Evolutionary conservation across 2,329 filamentous ascomycete genomes (phyloP).

Genomic region (Paecilomyces variotii): DNA sequence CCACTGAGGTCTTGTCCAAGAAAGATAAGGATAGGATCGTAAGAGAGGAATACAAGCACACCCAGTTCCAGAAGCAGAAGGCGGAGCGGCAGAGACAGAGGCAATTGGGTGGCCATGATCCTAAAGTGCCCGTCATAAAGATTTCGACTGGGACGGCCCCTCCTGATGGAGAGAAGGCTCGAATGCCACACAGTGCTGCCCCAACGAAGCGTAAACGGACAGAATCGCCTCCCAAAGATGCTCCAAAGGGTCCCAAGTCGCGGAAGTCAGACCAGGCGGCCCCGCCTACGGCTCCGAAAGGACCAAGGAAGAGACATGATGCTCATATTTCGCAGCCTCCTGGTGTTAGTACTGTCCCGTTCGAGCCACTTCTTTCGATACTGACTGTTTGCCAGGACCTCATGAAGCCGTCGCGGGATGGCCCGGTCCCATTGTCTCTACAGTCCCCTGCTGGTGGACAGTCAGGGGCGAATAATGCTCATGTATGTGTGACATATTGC

Average conservation of each 20-base stretch:
- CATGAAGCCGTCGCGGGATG: constrained; percentile 32
- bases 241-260: constrained; percentile 17
- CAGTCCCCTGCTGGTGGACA: constrained; percentile 9
- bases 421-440: constrained; percentile 21
- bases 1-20: constrained; percentile 25
- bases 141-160: constrained; percentile 16
- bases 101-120: constrained; percentile 38
- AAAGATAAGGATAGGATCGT: constrained; percentile 27
- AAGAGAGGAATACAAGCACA: constrained; percentile 29
- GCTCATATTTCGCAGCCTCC: constrained; percentile 12
- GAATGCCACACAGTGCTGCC: constrained; percentile 4
- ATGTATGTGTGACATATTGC: constrained; percentile 11
- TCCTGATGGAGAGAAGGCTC: constrained; percentile 6
- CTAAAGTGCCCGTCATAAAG: constrained; percentile 34
- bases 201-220: constrained; percentile 26
- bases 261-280: constrained; percentile 16
- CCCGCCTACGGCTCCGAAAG: constrained; percentile 16
- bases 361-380: neutral
- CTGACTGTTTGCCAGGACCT: constrained; percentile 20
- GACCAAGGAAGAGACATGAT: constrained; percentile 12
- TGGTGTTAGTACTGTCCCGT: constrained; percentile 8
- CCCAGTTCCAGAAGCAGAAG: constrained; percentile 23
- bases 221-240: constrained; percentile 15
- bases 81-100: constrained; percentile 31
- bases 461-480: constrained; percentile 5